Conservation (phyloP, 805 yeast genomes). For the Komagataella ulmi region DNA sequence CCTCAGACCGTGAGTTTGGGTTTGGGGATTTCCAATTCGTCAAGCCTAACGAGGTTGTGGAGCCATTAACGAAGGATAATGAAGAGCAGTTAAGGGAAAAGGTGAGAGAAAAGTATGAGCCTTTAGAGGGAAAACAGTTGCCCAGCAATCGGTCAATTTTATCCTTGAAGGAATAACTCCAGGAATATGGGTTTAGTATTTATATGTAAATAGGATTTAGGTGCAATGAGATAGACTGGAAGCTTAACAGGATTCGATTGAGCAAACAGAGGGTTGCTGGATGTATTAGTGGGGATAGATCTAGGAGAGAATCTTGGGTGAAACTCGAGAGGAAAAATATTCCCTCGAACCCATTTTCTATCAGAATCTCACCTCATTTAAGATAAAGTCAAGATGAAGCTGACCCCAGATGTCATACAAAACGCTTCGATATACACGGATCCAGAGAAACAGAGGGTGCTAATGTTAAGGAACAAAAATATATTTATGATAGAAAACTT, state of each 20-base stretch:
- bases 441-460: slow-evolving; percentile 26
- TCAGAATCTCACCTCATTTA: neutral
- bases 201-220: neutral
- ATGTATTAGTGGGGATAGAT: neutral
- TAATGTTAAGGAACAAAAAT: slow-evolving; percentile 25
- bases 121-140: slow-evolving; percentile 28
- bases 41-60: slow-evolving; percentile 69
- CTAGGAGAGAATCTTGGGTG: neutral
- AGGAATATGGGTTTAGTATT: neutral
- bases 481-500: slow-evolving; percentile 31
- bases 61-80: slow-evolving; percentile 55
- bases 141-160: slow-evolving; percentile 49
- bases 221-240: neutral
- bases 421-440: slow-evolving; percentile 39
- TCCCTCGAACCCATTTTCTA: neutral
- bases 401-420: slow-evolving; percentile 34
- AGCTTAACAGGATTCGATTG: neutral
- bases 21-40: slow-evolving; percentile 80
- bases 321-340: neutral
- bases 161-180: slow-evolving; percentile 29
- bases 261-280: neutral
- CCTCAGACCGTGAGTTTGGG: slow-evolving; percentile 88
- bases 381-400: slow-evolving; percentile 27
- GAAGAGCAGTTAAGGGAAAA: slow-evolving; percentile 35
- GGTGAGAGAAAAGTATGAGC: slow-evolving; percentile 40